Base-by-base conservation (phyloP, 257 asterid genomes). In the Schizonepeta tenuifolia region DNA sequence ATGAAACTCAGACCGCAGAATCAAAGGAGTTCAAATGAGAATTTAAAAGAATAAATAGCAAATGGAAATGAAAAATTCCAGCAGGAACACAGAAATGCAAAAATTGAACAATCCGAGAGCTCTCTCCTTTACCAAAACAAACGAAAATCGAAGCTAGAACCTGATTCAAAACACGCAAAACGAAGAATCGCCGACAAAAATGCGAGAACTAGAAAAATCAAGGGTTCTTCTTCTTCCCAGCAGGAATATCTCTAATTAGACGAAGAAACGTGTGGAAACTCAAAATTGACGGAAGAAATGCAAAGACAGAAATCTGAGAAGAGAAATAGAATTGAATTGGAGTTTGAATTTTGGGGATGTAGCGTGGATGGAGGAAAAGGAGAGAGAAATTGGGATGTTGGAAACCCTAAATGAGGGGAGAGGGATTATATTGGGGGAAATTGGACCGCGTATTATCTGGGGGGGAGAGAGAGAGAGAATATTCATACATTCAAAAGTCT, bases 401-500 rank as follows among this genome's bases (percentile, higher is more conserved):
- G 88, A 81, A 87, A 79, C 86, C 89, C 91, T 83, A 83, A 46
- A 75, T 15, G 76, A 65, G 85, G 72, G 65, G 78, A 9, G 71
- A 70, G 83, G 83, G 71, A 43, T 79, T 91, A 75, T 91, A 87
- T 83, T 82, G 89, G 87, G 85, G 83, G 80, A n/a, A 74, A 80
- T 83, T 69, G 81, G 84, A 86, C 91, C 92, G 93, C 96, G 92
- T 85, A 87, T 68, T 68, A 58, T 33, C 81, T 76, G 67, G 13
- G 51, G 12, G 21, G 69, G 43, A 76, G 70, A 78, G 21, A 47
- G 26, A 15, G 54, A 71, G 36, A 76, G 70, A 78, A 77, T 72
- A 65, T 70, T 75, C 77, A 26, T 60, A 62, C 59, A 40, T 55
- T 70, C 72, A 68, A 31, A 73, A 31, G 70, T 70, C 75, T 51